phyloP scores from a whole-genome alignment of 495 filamentous ascomycete species.

The Neurospora africana region DNA sequence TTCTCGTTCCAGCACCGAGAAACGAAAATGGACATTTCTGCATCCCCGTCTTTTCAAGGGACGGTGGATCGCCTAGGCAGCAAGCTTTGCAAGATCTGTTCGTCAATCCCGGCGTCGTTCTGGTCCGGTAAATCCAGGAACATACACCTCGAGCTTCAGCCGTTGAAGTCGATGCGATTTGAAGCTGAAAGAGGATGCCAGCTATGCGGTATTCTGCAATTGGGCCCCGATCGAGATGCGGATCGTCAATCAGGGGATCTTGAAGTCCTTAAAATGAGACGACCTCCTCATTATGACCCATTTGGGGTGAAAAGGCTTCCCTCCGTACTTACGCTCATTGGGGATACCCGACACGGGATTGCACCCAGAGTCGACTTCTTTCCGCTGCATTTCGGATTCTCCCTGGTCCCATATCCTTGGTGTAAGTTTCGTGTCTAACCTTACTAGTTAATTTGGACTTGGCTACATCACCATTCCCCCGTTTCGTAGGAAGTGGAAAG shows the following conservation, averaged over 20 bases:
- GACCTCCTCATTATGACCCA: neutral
- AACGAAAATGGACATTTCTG: neutral
- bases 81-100: neutral
- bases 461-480: neutral
- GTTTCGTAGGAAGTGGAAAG: neutral
- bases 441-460: neutral
- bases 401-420: neutral
- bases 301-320: fast-evolving
- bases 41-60: neutral
- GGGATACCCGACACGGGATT: neutral
- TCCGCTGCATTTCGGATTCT: neutral
- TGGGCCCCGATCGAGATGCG: neutral
- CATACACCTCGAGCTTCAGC: neutral
- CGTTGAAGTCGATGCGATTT: neutral
- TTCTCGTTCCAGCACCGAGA: neutral
- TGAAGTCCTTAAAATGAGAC: neutral
- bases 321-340: neutral
- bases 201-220: neutral
- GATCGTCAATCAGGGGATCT: neutral
- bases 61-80: neutral
- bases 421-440: neutral
- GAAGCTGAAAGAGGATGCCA: neutral
- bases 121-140: neutral
- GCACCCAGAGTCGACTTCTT: neutral
- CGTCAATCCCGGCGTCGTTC: neutral